Conservation (phyloP, 371 early-diverging fungal genomes). For the Mucor sp. region DNA sequence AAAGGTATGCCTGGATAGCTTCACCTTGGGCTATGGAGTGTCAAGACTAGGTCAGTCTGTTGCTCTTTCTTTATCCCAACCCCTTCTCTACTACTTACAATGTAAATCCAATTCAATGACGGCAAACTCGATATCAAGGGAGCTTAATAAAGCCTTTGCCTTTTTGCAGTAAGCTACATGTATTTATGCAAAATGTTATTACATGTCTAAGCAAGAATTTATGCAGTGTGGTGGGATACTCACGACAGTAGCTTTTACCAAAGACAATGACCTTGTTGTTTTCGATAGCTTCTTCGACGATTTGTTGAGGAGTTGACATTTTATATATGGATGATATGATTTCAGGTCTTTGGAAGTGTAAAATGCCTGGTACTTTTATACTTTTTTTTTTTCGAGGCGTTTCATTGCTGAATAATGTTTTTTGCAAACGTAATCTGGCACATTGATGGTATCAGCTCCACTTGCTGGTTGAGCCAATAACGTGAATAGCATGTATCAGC, state of each 20-base stretch:
- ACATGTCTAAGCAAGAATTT: neutral
- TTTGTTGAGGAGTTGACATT: constrained; percentile 1
- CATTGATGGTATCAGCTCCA: neutral
- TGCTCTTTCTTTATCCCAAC: neutral
- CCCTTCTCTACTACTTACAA: constrained; percentile 11
- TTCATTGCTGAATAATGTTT: neutral
- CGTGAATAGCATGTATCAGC: neutral
- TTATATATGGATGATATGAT: neutral
- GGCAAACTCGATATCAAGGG: constrained; percentile 36
- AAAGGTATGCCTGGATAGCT: constrained; percentile 73
- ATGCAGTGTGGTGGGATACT: neutral
- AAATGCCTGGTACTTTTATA: neutral
- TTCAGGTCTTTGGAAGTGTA: neutral
- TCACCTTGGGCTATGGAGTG: constrained; percentile 58
- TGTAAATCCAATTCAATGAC: constrained; percentile 55
- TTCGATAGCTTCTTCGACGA: constrained; percentile 11
- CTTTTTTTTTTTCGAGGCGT: neutral
- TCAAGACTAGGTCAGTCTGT: neutral
- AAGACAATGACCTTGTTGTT: constrained; percentile 53
- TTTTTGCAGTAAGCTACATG: constrained; percentile 64
- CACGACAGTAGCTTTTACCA: constrained; percentile 82
- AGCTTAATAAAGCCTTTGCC: constrained; percentile 61
- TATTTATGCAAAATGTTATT: neutral
- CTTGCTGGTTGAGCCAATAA: neutral
- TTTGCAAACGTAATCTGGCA: neutral